Percentiles rank a stretch among this genome's conserved stretches.
Conservation (phyloP, 2,329 filamentous ascomycete species). For the Paracoccidioides lutzii region DNA sequence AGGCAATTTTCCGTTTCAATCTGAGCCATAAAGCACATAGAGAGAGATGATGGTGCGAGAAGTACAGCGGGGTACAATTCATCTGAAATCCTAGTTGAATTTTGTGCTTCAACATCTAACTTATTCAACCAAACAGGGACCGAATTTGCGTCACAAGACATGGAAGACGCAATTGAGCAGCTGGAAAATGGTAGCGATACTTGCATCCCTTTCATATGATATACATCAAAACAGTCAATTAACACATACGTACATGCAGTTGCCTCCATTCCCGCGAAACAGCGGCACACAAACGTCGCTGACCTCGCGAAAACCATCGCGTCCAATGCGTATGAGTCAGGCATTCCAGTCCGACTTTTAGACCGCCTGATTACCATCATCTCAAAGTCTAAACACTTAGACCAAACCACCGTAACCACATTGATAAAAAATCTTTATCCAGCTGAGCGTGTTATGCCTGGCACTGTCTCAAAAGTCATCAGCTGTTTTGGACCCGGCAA, state of each 20-base stretch:
- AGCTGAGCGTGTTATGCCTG: conserved; percentile 46
- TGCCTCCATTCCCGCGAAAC: conserved; percentile 45
- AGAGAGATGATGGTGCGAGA: neutral
- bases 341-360: conserved; percentile 50
- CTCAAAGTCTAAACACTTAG: conserved; percentile 53
- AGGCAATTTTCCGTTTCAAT: too few relatives aligned
- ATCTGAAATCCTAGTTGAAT: neutral
- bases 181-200: conserved; percentile 11
- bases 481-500: conserved; percentile 65
- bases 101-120: neutral
- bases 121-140: neutral
- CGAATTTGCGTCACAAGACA: neutral
- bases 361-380: conserved; percentile 53
- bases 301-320: conserved; percentile 51
- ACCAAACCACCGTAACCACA: conserved; percentile 58
- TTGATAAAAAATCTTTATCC: conserved; percentile 68
- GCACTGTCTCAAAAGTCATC: conserved; percentile 52
- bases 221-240: neutral
- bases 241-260: conserved; percentile 15
- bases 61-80: neutral
- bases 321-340: conserved; percentile 52
- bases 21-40: too few relatives aligned
- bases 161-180: conserved; percentile 11
- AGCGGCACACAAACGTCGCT: conserved; percentile 50
- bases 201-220: neutral